Percentiles rank a stretch among this genome's conserved stretches.
Conservation (phyloP, 192 early-diverging fungal species). For the Coemansia sp. region DNA sequence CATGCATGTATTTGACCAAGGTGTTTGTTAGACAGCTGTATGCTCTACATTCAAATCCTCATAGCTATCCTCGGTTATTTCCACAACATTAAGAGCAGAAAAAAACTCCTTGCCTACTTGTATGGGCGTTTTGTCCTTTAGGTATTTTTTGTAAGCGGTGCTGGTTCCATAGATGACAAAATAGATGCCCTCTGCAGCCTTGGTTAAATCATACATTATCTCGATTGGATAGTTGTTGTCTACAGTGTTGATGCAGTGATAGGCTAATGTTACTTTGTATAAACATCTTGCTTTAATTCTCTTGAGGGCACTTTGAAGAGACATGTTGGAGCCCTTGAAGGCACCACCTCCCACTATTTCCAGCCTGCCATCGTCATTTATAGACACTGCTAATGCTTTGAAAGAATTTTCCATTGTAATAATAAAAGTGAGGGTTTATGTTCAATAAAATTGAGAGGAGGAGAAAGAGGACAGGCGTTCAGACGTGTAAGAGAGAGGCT, state of each 20-base stretch:
- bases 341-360: background rate
- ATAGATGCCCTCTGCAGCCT: background rate
- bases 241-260: background rate
- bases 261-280: background rate
- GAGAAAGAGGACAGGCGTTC: background rate
- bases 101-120: background rate
- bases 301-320: background rate
- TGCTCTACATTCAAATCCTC: background rate
- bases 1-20: background rate
- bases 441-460: background rate
- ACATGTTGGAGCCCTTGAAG: background rate
- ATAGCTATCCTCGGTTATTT: background rate
- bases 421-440: background rate
- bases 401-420: background rate
- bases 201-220: background rate
- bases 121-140: background rate
- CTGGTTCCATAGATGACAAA: background rate
- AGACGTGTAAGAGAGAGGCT: background rate
- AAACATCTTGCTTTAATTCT: background rate
- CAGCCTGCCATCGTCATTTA: background rate
- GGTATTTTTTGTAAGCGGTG: background rate
- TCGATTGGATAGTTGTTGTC: background rate
- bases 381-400: background rate
- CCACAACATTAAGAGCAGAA: background rate
- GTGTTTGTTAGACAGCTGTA: background rate